Conservation (phyloP, 2,329 filamentous ascomycete species). For the Penicillium crustosum region DNA sequence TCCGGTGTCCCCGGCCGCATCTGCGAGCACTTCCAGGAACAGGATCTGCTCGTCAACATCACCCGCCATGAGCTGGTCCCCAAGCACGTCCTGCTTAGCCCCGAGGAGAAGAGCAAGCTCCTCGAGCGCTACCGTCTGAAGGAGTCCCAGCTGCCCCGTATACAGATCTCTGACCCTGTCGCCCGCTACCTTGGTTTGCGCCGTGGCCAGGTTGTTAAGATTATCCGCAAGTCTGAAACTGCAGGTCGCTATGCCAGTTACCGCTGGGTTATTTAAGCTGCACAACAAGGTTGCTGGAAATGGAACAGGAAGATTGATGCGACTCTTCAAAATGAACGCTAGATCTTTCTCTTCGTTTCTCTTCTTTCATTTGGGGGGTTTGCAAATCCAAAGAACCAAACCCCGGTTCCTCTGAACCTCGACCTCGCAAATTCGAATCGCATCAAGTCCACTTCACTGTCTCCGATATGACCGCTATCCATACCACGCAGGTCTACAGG, state of each 20-base stretch:
- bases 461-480: not conserved
- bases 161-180: slow-evolving; percentile 88
- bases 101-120: slow-evolving; percentile 83
- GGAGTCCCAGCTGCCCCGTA: slow-evolving; percentile 93
- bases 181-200: slow-evolving; percentile 87
- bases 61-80: slow-evolving; percentile 96
- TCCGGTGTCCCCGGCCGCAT: slow-evolving; percentile 73
- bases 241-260: slow-evolving; percentile 97
- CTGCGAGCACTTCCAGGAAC: slow-evolving; percentile 94
- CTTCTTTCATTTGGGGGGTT: not conserved
- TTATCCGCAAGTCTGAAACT: slow-evolving; percentile 92
- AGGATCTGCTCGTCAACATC: slow-evolving; percentile 96
- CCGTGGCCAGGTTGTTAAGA: slow-evolving; percentile 95
- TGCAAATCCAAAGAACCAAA: not conserved
- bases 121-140: slow-evolving; percentile 90
- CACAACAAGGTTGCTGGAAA: not conserved
- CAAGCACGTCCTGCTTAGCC: slow-evolving; percentile 84
- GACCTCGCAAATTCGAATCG: slow-evolving; percentile 6
- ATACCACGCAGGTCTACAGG: not conserved
- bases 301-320: not conserved
- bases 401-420: slow-evolving; percentile 1
- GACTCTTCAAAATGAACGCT: not conserved
- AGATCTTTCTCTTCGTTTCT: not conserved
- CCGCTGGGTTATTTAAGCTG: slow-evolving; percentile 59
- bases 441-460: slow-evolving; percentile 10